These are phyloP conservation scores for Hypoxylon sp. DNA, from an alignment of 2,329 filamentous ascomycete genomes.

Conservation along the genomic window DNA sequence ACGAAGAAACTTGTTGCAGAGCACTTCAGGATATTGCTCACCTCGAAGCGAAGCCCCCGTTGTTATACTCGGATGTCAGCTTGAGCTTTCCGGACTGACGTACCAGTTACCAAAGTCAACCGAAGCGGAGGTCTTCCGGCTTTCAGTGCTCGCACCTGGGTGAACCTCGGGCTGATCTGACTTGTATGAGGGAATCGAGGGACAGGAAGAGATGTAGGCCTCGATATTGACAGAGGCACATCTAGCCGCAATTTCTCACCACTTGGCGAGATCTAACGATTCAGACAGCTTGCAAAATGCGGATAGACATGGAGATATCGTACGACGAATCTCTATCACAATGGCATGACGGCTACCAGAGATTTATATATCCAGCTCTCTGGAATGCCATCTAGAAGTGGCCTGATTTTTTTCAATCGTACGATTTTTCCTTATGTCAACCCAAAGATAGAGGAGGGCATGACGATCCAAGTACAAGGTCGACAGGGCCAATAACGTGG, in stretches of 20 bases:
- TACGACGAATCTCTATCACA: constrained; percentile 37
- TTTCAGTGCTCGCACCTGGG: constrained; percentile 11
- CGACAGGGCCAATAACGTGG: constrained; percentile 39
- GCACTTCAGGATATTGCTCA: neutral
- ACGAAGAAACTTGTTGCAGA: constrained; percentile 3
- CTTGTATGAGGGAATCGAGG: constrained; percentile 17
- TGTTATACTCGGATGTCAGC: neutral
- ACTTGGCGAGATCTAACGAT: constrained; percentile 23
- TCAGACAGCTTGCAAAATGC: constrained; percentile 15
- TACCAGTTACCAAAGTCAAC: neutral
- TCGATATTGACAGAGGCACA: constrained; percentile 10
- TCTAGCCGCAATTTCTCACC: constrained; percentile 23
- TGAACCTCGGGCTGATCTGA: constrained; percentile 12
- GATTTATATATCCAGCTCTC: constrained; percentile 42
- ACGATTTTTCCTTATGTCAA: constrained; percentile 43
- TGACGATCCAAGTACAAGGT: constrained; percentile 34
- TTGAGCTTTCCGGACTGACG: constrained; percentile 3
- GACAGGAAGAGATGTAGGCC: constrained; percentile 1
- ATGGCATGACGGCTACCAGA: constrained; percentile 40
- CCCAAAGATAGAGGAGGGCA: constrained; percentile 32
- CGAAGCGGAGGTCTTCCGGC: constrained; percentile 4
- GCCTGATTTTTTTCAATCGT: constrained; percentile 48
- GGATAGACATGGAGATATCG: constrained; percentile 37
- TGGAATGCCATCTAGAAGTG: constrained; percentile 40
- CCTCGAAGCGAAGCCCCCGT: neutral